Base-by-base conservation (phyloP, 331 rosid genomes). In the Telfairia occidentalis region DNA sequence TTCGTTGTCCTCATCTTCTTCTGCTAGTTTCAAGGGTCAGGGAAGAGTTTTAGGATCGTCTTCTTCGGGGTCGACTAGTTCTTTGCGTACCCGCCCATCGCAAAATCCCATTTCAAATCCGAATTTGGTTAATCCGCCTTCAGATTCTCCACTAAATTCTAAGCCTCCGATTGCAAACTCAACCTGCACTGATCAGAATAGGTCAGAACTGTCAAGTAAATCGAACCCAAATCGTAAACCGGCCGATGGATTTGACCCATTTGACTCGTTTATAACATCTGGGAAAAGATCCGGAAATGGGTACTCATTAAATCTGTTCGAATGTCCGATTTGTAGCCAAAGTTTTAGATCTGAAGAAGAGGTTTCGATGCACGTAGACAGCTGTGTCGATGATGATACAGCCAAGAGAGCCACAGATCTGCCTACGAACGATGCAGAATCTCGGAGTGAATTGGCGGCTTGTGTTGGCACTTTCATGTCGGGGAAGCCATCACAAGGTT, bases 31-130 rank as follows among this genome's bases (percentile, higher is more conserved):
- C 87, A 92, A 91, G 50, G 98, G 98, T 75, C 98, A 88, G 86
- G 97, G 97, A 66, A 77, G 97, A 81, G 96, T 90, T 66, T 79
- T 95, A 23, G 98, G 98, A 28, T 95, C 98, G 1, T 83, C 96
- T 24, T 84, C 92, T 18, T 78, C 93, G 0, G 79, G 78, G 11
- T 81, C 96, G 42, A 2, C 65, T 11, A 84, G 81, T 82, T 77
- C 91, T 46, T 54, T 21, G 82, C 79, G 61, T 13, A 0, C 66
- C 66, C 84, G 82, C 75, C 78, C 85, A 9, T 8, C 82, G 37
- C 86, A 75, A 15, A 83, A 45, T 46, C 78, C 79, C 18, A 76
- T 19, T 69, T 12, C 90, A 12, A 87, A 79, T 71, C 80, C 86
- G 15, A 85, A 77, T 69, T 82, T 81, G 18, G 59, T 18, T 73